Percentiles rank a stretch among this genome's conserved stretches.
Conservation (phyloP, 179 eudicot genomes). For the Beta macrorhiza region DNA sequence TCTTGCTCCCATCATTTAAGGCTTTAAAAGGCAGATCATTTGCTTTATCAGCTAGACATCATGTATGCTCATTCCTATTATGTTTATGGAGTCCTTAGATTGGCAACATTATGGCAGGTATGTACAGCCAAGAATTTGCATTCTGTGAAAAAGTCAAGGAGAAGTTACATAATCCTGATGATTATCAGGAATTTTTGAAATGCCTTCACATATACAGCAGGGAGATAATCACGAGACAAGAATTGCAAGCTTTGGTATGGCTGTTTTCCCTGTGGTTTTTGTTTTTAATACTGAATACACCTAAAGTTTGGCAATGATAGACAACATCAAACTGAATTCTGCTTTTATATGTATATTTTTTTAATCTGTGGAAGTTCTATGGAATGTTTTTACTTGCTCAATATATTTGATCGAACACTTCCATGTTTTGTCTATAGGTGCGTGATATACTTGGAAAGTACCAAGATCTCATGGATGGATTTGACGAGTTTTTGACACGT, state of each 20-base stretch:
- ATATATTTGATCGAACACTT: neutral
- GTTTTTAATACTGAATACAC: too few relatives aligned
- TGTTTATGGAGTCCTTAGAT: conserved; percentile 4
- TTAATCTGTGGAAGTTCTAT: neutral
- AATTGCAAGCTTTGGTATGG: conserved; percentile 67
- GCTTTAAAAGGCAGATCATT: neutral
- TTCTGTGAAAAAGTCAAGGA: conserved; percentile 92
- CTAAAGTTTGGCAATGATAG: neutral
- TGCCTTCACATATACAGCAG: conserved; percentile 81
- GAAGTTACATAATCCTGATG: conserved; percentile 57
- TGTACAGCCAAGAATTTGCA: conserved; percentile 68
- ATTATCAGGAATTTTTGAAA: conserved; percentile 86
- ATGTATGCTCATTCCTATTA: conserved; percentile 6
- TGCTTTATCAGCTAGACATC: neutral
- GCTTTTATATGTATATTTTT: neutral
- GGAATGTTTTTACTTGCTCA: neutral
- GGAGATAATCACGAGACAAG: conserved; percentile 72
- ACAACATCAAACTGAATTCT: neutral
- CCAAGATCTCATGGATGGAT: conserved; percentile 81
- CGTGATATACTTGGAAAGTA: conserved; percentile 70
- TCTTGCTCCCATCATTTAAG: neutral
- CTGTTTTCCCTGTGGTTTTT: neutral
- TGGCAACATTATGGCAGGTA: conserved; percentile 36
- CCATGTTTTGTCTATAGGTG: conserved; percentile 44
- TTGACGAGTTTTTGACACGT: conserved; percentile 70